Percentiles rank a stretch among this genome's conserved stretches.
Conservation (phyloP, 2,329 filamentous ascomycete species). For the Fusarium chaquense region DNA sequence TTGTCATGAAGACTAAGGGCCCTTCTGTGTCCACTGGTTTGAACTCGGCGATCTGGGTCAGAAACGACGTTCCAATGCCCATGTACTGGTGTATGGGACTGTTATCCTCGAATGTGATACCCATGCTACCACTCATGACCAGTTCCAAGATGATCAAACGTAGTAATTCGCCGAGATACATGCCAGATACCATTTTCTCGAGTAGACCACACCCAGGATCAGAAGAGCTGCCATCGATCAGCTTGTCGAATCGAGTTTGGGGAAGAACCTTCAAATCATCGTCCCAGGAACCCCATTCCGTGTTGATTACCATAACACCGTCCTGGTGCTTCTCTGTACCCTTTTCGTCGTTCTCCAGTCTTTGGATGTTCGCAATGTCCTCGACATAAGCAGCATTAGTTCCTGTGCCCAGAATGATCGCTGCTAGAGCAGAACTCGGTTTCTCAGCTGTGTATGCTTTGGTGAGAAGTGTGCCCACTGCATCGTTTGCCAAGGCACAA, state of each 20-base stretch:
- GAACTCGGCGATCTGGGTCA: not conserved
- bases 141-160: not conserved
- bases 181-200: conserved; percentile 20
- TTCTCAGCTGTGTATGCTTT: conserved; percentile 1
- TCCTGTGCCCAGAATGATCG: conserved; percentile 3
- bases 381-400: conserved; percentile 18
- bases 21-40: accelerated
- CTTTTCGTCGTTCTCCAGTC: accelerated
- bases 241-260: conserved; percentile 10
- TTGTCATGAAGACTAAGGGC: not conserved
- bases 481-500: conserved; percentile 10
- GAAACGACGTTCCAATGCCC: not conserved
- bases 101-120: not conserved
- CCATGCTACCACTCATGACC: accelerated
- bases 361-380: not conserved
- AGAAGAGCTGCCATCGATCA: conserved; percentile 4
- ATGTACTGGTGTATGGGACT: not conserved
- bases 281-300: conserved; percentile 24
- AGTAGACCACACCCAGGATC: conserved; percentile 8
- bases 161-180: conserved; percentile 9
- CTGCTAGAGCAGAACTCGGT: not conserved
- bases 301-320: conserved; percentile 6
- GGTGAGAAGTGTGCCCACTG: not conserved
- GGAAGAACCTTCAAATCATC: not conserved
- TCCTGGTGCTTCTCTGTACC: accelerated